phyloP scores from a whole-genome alignment of 2,329 filamentous ascomycete species.

The Alternaria ventricosa region DNA sequence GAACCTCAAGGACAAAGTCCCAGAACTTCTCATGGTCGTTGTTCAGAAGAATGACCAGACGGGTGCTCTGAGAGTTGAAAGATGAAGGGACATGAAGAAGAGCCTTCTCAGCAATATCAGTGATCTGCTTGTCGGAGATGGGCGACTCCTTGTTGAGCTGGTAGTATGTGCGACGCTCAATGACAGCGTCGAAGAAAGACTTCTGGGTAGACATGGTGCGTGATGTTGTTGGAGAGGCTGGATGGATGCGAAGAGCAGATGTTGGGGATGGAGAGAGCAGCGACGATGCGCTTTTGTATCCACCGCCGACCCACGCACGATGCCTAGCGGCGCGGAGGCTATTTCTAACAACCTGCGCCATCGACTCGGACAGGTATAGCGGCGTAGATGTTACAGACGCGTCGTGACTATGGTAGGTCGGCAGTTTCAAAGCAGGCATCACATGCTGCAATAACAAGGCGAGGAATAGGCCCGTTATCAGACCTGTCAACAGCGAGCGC shows the following conservation, averaged over 20 bases:
- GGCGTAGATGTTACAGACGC: slow-evolving; percentile 16
- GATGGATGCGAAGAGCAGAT: background rate
- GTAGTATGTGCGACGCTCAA: slow-evolving; percentile 74
- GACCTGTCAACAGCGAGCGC: slow-evolving; percentile 30
- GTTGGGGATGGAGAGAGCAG: slow-evolving; percentile 9
- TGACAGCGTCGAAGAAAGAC: slow-evolving; percentile 68
- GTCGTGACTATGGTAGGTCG: slow-evolving; percentile 9
- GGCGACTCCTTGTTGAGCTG: slow-evolving; percentile 68
- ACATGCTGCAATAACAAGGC: slow-evolving; percentile 33
- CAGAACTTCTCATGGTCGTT: slow-evolving; percentile 88
- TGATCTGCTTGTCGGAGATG: slow-evolving; percentile 64
- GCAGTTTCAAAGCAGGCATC: slow-evolving; percentile 24
- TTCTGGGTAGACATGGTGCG: slow-evolving; percentile 48
- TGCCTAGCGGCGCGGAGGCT: slow-evolving; percentile 39
- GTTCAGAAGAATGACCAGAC: slow-evolving; percentile 78
- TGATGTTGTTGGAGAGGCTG: slow-evolving; percentile 25
- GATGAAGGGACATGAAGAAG: slow-evolving; percentile 75
- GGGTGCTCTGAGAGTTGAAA: slow-evolving; percentile 89
- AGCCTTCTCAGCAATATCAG: slow-evolving; percentile 65
- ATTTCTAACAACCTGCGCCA: slow-evolving; percentile 44
- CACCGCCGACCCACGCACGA: slow-evolving; percentile 21
- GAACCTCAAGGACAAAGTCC: slow-evolving; percentile 70
- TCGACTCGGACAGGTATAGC: slow-evolving; percentile 18
- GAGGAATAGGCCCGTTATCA: slow-evolving; percentile 36
- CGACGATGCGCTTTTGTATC: slow-evolving; percentile 24